Evolutionary conservation across 2,329 filamentous ascomycete genomes (phyloP).

Genomic region (Diaporthe eres): DNA sequence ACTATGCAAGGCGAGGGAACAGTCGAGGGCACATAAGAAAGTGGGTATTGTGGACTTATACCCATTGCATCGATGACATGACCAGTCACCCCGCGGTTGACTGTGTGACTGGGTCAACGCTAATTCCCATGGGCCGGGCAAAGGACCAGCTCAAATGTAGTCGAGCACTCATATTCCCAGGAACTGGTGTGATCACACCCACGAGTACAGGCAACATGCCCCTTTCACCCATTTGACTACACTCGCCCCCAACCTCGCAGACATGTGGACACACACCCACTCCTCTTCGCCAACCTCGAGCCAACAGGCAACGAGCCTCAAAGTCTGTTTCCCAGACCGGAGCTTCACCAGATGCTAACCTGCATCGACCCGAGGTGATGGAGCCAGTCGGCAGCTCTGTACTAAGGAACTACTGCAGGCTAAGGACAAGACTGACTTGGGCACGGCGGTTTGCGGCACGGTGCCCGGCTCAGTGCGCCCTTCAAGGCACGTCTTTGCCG

Average conservation of each 20-base stretch:
- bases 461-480: constrained; percentile 2
- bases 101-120: not conserved
- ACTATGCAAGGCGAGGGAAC: not conserved
- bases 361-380: not conserved
- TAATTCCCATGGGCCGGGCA: not conserved
- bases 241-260: not conserved
- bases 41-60: constrained; percentile 12
- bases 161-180: constrained; percentile 9
- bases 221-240: not conserved
- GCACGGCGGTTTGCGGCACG: constrained; percentile 1
- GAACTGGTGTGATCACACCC: not conserved
- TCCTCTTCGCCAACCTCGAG: not conserved
- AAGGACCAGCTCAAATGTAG: not conserved
- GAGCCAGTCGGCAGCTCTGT: constrained; percentile 13
- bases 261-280: not conserved
- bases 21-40: not conserved
- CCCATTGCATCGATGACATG: constrained; percentile 11
- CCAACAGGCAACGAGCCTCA: not conserved
- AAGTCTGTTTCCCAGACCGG: not conserved
- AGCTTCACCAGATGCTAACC: not conserved
- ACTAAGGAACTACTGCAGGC: constrained; percentile 17
- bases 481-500: constrained; percentile 14
- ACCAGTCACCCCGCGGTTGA: not conserved
- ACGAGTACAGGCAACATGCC: constrained; percentile 1
- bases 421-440: constrained; percentile 9